These are phyloP conservation scores for Kregervanrija fluxuum DNA, from an alignment of 805 yeast genomes.

Conservation along the genomic window DNA sequence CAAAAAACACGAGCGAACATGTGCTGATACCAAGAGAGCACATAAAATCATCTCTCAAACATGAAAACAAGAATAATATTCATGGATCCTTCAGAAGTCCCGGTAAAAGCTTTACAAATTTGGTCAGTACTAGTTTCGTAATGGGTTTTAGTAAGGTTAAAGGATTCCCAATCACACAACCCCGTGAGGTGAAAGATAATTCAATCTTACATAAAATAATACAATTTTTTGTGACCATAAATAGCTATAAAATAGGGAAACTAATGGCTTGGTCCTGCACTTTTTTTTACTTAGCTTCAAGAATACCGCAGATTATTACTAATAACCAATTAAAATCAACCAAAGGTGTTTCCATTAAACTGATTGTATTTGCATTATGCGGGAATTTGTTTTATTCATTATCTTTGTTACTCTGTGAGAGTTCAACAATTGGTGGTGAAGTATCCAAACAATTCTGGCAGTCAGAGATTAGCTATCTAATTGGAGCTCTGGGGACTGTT, in stretches of 20 bases:
- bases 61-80: conserved; percentile 1
- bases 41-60: not conserved
- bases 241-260: conserved; percentile 18
- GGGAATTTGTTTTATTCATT: conserved; percentile 46
- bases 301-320: conserved; percentile 45
- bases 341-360: conserved; percentile 42
- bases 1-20: not conserved
- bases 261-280: conserved; percentile 48
- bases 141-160: conserved; percentile 24
- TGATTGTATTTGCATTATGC: conserved; percentile 41
- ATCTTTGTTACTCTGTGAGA: conserved; percentile 39
- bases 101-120: conserved; percentile 14
- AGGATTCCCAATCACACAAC: conserved; percentile 16
- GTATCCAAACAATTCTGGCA: conserved; percentile 33
- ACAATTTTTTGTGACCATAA: conserved; percentile 11
- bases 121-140: conserved; percentile 24
- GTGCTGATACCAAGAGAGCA: conserved; percentile 6
- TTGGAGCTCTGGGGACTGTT: conserved; percentile 49
- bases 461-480: conserved; percentile 32
- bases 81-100: not conserved
- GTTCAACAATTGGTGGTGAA: conserved; percentile 30
- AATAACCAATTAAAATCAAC: conserved; percentile 41
- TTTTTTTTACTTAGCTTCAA: conserved; percentile 37
- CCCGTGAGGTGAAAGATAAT: conserved; percentile 12
- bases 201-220: conserved; percentile 17